These are phyloP conservation scores for Hyphodiscus sp. DNA, from an alignment of 2,329 filamentous ascomycete species.

Conservation along the genomic window DNA sequence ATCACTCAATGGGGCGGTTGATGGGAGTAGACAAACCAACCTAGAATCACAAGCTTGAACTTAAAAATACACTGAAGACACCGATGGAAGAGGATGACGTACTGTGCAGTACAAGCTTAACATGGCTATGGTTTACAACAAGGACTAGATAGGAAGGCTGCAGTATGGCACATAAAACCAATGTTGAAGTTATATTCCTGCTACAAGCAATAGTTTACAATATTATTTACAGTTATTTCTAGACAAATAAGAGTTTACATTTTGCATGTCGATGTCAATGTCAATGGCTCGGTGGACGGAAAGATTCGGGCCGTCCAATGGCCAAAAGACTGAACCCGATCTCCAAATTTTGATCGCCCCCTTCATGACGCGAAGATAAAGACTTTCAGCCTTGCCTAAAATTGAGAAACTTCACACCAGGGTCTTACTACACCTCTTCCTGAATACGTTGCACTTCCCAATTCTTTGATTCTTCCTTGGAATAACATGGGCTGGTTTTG, in stretches of 20 bases:
- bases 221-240: no score
- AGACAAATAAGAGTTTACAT: no score
- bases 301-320: not conserved
- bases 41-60: not conserved
- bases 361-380: slow-evolving; percentile 1
- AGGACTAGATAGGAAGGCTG: no score
- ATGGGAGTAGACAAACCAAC: no score
- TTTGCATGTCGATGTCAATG: no score
- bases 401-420: not conserved
- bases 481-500: slow-evolving; percentile 29
- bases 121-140: no score
- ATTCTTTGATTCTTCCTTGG: not conserved
- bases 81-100: no score
- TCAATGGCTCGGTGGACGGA: not conserved
- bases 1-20: not conserved
- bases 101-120: not conserved
- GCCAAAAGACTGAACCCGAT: not conserved
- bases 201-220: not conserved
- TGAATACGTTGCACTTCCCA: not conserved
- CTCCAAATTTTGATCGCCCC: not conserved
- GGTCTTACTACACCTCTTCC: not conserved
- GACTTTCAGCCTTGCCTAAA: not conserved
- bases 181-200: not conserved
- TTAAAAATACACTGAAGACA: no score
- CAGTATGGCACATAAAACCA: no score